These are phyloP conservation scores for Dryadomyces quercivorus DNA, from an alignment of 2,329 filamentous ascomycete genomes.

Conservation along the genomic window DNA sequence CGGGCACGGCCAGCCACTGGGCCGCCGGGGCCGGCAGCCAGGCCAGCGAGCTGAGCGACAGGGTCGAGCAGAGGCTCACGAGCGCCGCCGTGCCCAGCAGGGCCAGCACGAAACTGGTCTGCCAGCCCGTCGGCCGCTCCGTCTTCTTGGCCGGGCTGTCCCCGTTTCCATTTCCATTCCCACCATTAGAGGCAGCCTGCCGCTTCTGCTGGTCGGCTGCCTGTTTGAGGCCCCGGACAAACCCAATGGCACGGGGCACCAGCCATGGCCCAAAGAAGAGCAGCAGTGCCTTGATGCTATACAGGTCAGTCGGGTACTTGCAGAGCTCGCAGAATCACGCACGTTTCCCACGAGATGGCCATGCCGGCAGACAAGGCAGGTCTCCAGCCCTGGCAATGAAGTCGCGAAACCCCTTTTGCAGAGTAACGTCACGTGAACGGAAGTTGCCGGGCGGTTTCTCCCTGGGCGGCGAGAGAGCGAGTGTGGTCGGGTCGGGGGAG, in stretches of 20 bases:
- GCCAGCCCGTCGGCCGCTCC: slow-evolving; percentile 25
- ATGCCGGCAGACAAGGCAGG: slow-evolving; percentile 1
- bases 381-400: not conserved
- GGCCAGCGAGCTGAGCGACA: not conserved
- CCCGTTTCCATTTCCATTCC: slow-evolving; percentile 17
- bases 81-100: slow-evolving; percentile 17
- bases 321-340: slow-evolving; percentile 20
- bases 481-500: too few relatives aligned
- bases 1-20: slow-evolving; percentile 21
- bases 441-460: not conserved
- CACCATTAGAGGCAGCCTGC: slow-evolving; percentile 23
- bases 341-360: slow-evolving; percentile 36
- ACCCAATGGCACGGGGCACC: slow-evolving; percentile 51
- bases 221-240: slow-evolving; percentile 45
- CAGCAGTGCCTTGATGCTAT: slow-evolving; percentile 35
- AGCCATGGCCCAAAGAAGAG: slow-evolving; percentile 60
- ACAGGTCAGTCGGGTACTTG: too few relatives aligned
- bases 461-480: not conserved
- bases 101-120: slow-evolving; percentile 49
- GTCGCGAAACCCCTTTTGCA: not conserved
- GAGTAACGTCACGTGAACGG: not conserved
- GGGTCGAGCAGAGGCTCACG: not conserved
- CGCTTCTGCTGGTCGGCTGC: slow-evolving; percentile 27
- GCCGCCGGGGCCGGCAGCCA: not conserved
- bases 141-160: slow-evolving; percentile 16